These are phyloP conservation scores for Tremella mesenterica DNA, from an alignment of 768 basidiomycete genomes.

Conservation along the genomic window DNA sequence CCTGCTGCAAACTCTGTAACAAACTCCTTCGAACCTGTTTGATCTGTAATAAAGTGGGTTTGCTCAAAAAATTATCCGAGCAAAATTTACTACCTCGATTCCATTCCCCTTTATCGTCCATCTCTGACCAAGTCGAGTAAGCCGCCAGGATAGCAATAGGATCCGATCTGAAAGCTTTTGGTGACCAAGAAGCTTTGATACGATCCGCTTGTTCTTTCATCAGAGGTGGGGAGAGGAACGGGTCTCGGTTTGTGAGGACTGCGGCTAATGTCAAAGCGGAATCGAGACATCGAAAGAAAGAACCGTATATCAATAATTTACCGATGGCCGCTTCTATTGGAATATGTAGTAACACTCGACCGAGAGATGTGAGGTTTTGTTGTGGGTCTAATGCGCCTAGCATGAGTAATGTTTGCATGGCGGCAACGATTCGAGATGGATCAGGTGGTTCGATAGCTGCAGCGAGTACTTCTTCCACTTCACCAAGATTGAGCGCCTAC, in stretches of 20 bases:
- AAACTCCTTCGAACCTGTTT: conserved; percentile 72
- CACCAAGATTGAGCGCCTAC: conserved; percentile 70
- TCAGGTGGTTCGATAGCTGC: conserved; percentile 84
- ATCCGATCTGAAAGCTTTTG: conserved; percentile 66
- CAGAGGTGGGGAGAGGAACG: conserved; percentile 75
- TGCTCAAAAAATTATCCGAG: conserved; percentile 74
- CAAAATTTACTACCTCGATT: conserved; percentile 64
- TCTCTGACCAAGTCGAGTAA: conserved; percentile 68
- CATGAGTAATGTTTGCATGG: conserved; percentile 69
- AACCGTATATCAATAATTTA: conserved; percentile 76
- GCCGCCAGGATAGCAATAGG: conserved; percentile 68
- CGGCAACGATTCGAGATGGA: conserved; percentile 62
- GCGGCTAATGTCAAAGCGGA: conserved; percentile 72
- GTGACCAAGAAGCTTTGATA: conserved; percentile 69
- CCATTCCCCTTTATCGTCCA: conserved; percentile 62
- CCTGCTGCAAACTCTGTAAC: conserved; percentile 63
- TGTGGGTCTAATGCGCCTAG: conserved; percentile 78
- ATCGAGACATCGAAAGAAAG: conserved; percentile 87
- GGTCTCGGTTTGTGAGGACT: conserved; percentile 78
- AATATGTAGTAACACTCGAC: conserved; percentile 74
- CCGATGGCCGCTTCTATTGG: conserved; percentile 87
- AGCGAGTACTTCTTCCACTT: conserved; percentile 75
- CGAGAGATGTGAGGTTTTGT: conserved; percentile 68
- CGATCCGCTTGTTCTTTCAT: conserved; percentile 62
- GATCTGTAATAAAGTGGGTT: conserved; percentile 71